Percentiles rank a stretch among this genome's conserved stretches.
Conservation (phyloP, 2,329 filamentous ascomycete species). For the Cytospora schulzeri region DNA sequence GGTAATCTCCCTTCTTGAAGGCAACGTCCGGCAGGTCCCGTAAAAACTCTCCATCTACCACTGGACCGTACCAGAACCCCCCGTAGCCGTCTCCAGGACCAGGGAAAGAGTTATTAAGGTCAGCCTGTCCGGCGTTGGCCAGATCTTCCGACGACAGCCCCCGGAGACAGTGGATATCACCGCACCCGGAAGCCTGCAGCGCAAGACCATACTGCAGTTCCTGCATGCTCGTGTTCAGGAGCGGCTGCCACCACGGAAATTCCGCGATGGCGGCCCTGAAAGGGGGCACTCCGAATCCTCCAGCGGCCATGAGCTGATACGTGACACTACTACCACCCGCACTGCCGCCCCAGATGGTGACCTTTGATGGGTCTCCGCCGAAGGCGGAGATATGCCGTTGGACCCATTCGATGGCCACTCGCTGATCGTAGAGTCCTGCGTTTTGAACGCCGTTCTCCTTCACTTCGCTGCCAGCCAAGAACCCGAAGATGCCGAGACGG, state of each 20-base stretch:
- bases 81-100: slow-evolving; percentile 10
- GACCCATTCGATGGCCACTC: slow-evolving; percentile 63
- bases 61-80: slow-evolving; percentile 17
- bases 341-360: slow-evolving; percentile 62
- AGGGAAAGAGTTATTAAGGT: slow-evolving; percentile 1
- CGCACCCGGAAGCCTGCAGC: slow-evolving; percentile 41
- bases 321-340: slow-evolving; percentile 61
- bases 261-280: slow-evolving; percentile 51
- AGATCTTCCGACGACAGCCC: slow-evolving; percentile 8
- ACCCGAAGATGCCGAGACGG: slow-evolving; percentile 63
- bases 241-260: slow-evolving; percentile 52
- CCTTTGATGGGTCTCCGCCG: slow-evolving; percentile 59
- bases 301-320: slow-evolving; percentile 51
- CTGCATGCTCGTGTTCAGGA: slow-evolving; percentile 45
- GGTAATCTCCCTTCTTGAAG: slow-evolving; percentile 50
- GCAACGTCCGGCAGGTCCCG: slow-evolving; percentile 44
- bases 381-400: slow-evolving; percentile 59
- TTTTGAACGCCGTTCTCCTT: slow-evolving; percentile 60
- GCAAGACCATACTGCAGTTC: slow-evolving; percentile 50
- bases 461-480: slow-evolving; percentile 60
- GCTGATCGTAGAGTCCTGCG: slow-evolving; percentile 64
- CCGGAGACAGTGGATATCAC: slow-evolving; percentile 47
- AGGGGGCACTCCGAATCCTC: slow-evolving; percentile 47
- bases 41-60: slow-evolving; percentile 49
- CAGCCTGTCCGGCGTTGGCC: slow-evolving; percentile 5